Base-by-base conservation (phyloP, 768 basidiomycete species). In the Neoboletus magnificus region DNA sequence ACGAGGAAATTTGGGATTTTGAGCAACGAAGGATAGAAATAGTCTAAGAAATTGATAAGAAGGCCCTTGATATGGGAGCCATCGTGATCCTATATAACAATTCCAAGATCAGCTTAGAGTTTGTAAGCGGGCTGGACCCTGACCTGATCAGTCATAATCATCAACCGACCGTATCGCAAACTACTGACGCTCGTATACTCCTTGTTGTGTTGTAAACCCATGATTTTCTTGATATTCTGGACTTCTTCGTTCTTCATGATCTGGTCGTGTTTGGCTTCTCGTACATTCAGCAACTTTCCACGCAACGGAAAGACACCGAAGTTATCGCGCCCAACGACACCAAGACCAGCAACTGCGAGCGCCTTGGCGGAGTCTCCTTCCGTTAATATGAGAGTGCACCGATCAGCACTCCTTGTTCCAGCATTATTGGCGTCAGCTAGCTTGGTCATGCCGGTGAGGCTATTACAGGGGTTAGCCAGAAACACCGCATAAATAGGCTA, bases 51-150 rank as follows among this genome's bases (percentile, higher is more conserved):
- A 74, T 99, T 99, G 76, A 99, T 95, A 47, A 99, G 80, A 9
- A 98, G 82, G n/a, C 97, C 97, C 73, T 99, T 99, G 76, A 99
- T 99, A 74, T 99, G 97, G n/a, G 97, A 98, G 49, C 97, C 97
- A 73, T 99, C 97, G 74, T 98, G 93, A 83, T 99, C 97, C 93
- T 97, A 67, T 4, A 48, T 44, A 5, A 41, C 29, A n/a, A 54
- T 9, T 44, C 35, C 22, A 7, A 44, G 39, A 40, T 44, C 50
- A 48, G 33, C 16, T 16, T 25, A 43, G 39, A 30, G 23, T 42
- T 40, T 4, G 25, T 20, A 48, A 39, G n/a, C 50, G 5, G 47
- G 29, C 5, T 10, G 11, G 12, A 49, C n/a, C 9, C 58, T 46
- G 50, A 93, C 94, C 83, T 98, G 96, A 87, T 99, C 97, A 5